Base-by-base conservation (phyloP, 2,329 filamentous ascomycete genomes). In the Paecilomyces variotii region DNA sequence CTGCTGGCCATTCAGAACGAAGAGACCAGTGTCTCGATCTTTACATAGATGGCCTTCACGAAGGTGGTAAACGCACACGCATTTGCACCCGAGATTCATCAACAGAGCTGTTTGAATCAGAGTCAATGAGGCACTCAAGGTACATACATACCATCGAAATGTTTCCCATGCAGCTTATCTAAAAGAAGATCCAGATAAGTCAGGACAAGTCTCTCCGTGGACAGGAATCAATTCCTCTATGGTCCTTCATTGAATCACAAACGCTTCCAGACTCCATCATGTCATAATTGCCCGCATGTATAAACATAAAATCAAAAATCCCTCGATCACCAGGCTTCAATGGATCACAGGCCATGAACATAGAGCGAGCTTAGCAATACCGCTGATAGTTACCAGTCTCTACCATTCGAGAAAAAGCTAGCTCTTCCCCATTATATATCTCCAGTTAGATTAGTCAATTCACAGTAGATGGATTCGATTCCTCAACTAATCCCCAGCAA, bases 121-220 rank as follows among this genome's bases (percentile, higher is more conserved):
- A 24, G 19, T 2, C 11, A 19, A 45, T 2, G 14, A 19, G 19
- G 35, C 4, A 1, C 2, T 45, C 19, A 19, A 19, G 19, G 19
- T 6, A 24, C 35, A 1, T 24, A 45, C 35, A 1, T 24, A 45
- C 35, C 39, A 19, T 45, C 39, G 39, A 45, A 45, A n/a, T 45
- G 39, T 19, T 45, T 14, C 19, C 39, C 39, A 2, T 14, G 39
- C 4, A 82, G 70, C 55, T 78, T 71, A 6, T 76, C 72, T n/a
- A 78, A 75, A 1, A 80, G 79, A n/a, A 84, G 72, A 62, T 82
- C 81, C 14, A 84, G 74, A 61, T 85, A 84, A 19, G 58, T 84
- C 82, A 2, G 82, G 82, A 64, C 82, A 84, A 0, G 82, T 85
- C 67, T 84, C 82, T 1, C 79, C 82, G 61, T 82, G 80, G 25